Evolutionary conservation across 2,329 filamentous ascomycete species (phyloP), one percentile per base, ranked within the genome.

Genomic region (Spiromastix sp.): DNA sequence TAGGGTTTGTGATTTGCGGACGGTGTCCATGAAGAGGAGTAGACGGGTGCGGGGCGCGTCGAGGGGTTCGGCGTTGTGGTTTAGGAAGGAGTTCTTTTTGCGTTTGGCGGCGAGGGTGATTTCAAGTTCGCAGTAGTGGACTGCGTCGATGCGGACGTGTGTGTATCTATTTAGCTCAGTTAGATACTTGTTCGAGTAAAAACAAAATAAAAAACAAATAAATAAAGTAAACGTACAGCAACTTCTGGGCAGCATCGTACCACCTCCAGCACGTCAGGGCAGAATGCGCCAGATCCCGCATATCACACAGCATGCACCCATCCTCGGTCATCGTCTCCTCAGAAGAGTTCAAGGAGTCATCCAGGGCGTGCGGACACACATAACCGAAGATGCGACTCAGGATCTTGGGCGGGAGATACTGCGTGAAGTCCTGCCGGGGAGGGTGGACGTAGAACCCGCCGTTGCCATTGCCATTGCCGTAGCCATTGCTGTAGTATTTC

Each of bases 101-200:
- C 87, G 81, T 56, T 74, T 78, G 48, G 89, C 84, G 35, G 83
- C 75, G 22, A 94, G 74, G 48, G 81, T 68, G 40, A 83, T 79
- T 60, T 96, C 89, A 49, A 83, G 80, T 44, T 82, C 77, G 66
- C 89, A 96, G 63, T 94, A 95, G 61, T 96, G 89, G 20, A 95
- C 87, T 12, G 83, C 75, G 56, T 96, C 89, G 56, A 96, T 91
- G 40, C 87, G 83, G 46, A 96, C 79, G 65, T 85, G 87, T 50
- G 80, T 79, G 57, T 93, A 93, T 46, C 85, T 93, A 49, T 22
- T 24, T 24, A n/a, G 21, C 7, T 7, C 21, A 24, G 21, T 24
- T n/a, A 24, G 21, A 32, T 22, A 22, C 30, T 6, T 11, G 3
- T 27, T 5, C 16, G 29, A 17, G 24, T 13, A 45, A 13, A 43